Percentiles rank a stretch among this genome's conserved stretches.
Evolutionary conservation across 192 early-diverging fungal genomes (phyloP).

Genomic region (Chytriomyces hyalinus): DNA sequence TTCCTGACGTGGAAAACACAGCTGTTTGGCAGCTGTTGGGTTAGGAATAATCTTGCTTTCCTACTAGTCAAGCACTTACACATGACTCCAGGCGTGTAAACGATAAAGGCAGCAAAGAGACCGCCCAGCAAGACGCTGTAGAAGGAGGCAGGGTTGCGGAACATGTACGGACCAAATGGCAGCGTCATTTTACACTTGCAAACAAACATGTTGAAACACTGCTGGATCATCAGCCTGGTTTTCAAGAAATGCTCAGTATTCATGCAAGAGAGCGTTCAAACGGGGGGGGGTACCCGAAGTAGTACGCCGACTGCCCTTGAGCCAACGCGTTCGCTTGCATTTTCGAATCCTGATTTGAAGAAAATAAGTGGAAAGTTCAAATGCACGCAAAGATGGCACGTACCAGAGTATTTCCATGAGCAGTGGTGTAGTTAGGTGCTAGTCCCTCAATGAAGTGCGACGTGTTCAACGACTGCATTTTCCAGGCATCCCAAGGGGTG

Average conservation of each 20-base stretch:
- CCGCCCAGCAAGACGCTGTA: slow-evolving; percentile 72
- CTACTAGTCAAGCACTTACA: slow-evolving; percentile 30
- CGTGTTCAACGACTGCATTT: neutral
- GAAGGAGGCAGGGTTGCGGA: slow-evolving; percentile 72
- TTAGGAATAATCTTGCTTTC: slow-evolving; percentile 3
- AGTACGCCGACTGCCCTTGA: slow-evolving; percentile 76
- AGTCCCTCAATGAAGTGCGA: slow-evolving; percentile 5
- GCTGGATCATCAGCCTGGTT: slow-evolving; percentile 75
- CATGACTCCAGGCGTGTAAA: slow-evolving; percentile 84
- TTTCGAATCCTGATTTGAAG: slow-evolving; percentile 30
- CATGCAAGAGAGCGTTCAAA: neutral
- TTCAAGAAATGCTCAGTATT: neutral
- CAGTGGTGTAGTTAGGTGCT: slow-evolving; percentile 24
- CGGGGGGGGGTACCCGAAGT: slow-evolving; percentile 45
- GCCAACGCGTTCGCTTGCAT: slow-evolving; percentile 67
- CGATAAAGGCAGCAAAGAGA: slow-evolving; percentile 72
- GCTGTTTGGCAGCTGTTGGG: slow-evolving; percentile 25
- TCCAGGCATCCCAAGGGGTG: slow-evolving; percentile 12
- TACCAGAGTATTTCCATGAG: slow-evolving; percentile 42
- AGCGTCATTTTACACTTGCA: slow-evolving; percentile 78
- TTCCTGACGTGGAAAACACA: slow-evolving; percentile 68
- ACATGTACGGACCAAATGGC: slow-evolving; percentile 64
- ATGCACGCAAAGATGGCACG: neutral
- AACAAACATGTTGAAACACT: slow-evolving; percentile 94
- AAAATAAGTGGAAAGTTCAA: slow-evolving; percentile 51